Conservation (phyloP, 768 basidiomycete species). For the Crucibulum laeve region DNA sequence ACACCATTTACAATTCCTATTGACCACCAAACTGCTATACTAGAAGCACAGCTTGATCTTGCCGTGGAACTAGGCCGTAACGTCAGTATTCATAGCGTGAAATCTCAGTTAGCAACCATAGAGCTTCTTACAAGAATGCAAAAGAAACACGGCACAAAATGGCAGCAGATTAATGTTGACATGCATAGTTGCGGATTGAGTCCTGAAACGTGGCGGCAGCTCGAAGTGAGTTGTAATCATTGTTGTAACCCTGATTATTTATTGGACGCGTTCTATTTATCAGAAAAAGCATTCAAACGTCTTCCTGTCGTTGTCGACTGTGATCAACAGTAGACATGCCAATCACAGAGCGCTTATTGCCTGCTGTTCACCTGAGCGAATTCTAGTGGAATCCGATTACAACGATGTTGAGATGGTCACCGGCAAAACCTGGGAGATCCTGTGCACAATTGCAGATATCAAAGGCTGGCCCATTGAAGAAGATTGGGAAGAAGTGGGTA, state of each 20-base stretch:
- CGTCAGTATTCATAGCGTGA: slow-evolving; percentile 86
- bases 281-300: slow-evolving; percentile 73
- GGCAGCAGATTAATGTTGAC: slow-evolving; percentile 73
- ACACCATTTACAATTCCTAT: slow-evolving; percentile 79
- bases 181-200: slow-evolving; percentile 89
- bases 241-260: background rate
- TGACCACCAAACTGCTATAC: slow-evolving; percentile 74
- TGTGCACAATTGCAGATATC: slow-evolving; percentile 65
- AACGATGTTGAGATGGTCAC: slow-evolving; percentile 59
- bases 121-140: slow-evolving; percentile 61
- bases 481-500: slow-evolving; percentile 40
- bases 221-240: slow-evolving; percentile 62
- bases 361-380: slow-evolving; percentile 55
- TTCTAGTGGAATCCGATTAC: slow-evolving; percentile 87
- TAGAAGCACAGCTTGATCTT: slow-evolving; percentile 82
- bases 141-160: slow-evolving; percentile 50
- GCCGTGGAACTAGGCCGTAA: slow-evolving; percentile 77
- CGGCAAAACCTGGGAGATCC: slow-evolving; percentile 71
- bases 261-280: background rate
- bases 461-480: slow-evolving; percentile 75
- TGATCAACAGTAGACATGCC: slow-evolving; percentile 72
- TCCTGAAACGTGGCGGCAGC: slow-evolving; percentile 63
- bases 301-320: slow-evolving; percentile 85
- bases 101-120: slow-evolving; percentile 62
- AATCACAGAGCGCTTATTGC: slow-evolving; percentile 62